Conservation (phyloP, 257 asterid species). For the Solanum bulbocastanum region DNA sequence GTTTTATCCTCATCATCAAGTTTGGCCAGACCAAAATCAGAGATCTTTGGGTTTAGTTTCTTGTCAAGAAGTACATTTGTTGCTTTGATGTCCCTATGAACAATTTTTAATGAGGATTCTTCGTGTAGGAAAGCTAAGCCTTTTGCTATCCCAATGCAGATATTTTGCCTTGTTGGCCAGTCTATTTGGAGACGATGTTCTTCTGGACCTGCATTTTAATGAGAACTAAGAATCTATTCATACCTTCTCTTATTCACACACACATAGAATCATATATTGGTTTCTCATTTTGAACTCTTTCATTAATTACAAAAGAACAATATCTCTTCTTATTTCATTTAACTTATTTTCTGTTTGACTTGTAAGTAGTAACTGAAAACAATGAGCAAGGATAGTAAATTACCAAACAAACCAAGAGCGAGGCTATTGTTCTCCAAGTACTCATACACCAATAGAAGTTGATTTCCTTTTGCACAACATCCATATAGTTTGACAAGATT, state of each 20-base stretch:
- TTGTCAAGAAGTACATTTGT: slow-evolving; percentile 7
- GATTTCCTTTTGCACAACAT: slow-evolving; percentile 10
- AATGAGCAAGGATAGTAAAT: neutral
- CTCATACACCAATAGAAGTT: slow-evolving; percentile 6
- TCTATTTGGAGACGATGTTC: neutral
- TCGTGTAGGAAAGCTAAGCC: slow-evolving; percentile 9
- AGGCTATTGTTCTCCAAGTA: slow-evolving; percentile 11
- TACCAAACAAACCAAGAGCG: slow-evolving; percentile 3
- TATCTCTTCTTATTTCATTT: neutral
- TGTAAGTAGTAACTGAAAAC: neutral
- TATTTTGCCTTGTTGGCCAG: slow-evolving; percentile 3
- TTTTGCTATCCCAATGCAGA: slow-evolving; percentile 9
- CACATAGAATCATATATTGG: too few species aligned
- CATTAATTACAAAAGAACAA: neutral
- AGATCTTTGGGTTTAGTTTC: slow-evolving; percentile 7
- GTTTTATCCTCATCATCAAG: slow-evolving; percentile 7
- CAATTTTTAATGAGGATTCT: slow-evolving; percentile 1
- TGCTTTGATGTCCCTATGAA: slow-evolving; percentile 12
- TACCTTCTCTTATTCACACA: neutral
- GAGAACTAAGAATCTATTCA: neutral
- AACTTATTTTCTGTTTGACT: neutral
- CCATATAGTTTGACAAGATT: slow-evolving; percentile 7
- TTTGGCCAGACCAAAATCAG: slow-evolving; percentile 10
- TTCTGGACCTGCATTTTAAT: neutral
- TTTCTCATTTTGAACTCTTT: neutral